Evolutionary conservation across 345 rosid species (phyloP), one percentile per base, ranked within the genome.

Genomic region (Odontarrhena argentea): DNA sequence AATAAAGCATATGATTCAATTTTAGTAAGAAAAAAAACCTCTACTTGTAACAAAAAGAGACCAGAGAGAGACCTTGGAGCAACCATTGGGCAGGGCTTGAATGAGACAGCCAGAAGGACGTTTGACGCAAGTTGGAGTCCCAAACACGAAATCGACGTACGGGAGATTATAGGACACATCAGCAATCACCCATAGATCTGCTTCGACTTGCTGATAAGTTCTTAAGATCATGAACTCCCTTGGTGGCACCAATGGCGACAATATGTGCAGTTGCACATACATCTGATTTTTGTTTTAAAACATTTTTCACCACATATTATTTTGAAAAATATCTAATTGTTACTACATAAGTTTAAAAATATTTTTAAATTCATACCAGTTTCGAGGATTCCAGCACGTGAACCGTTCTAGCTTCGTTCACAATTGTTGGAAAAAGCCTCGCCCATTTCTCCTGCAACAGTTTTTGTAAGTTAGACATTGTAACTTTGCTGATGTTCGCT

Each of bases 101-200:
- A 92, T 87, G 79, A 92, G 75, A 53, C 86, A 83, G 46, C 98
- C 95, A 10, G 98, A 92, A 56, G 98, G 98, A 64, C 84, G 87
- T 80, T 74, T 89, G 86, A 84, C 81, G 51, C 77, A 68, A 36
- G 25, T 36, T 35, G 42, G 45, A 49, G 38, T 15, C 71, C n/a
- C 6, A 37, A 14, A 41, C 13, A 54, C 73, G 10, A 59, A 22
- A 38, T 28, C 56, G 42, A 53, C 32, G 28, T 74, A 75, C 52
- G 61, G 77, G 14, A 44, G 42, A 42, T 79, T 68, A 57, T 74
- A 82, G 3, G 96, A 92, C 8, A 88, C 83, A 65, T 92, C 87
- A 12, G 52, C 83, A 3, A 92, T 55, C 56, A 82, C 79, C 98
- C 98, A 92, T 10, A 58, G 10, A 15, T 80, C 83, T 6, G 40